Evolutionary conservation across 306 rosid species (phyloP).

Genomic region (Hylodesmum podocarpum): DNA sequence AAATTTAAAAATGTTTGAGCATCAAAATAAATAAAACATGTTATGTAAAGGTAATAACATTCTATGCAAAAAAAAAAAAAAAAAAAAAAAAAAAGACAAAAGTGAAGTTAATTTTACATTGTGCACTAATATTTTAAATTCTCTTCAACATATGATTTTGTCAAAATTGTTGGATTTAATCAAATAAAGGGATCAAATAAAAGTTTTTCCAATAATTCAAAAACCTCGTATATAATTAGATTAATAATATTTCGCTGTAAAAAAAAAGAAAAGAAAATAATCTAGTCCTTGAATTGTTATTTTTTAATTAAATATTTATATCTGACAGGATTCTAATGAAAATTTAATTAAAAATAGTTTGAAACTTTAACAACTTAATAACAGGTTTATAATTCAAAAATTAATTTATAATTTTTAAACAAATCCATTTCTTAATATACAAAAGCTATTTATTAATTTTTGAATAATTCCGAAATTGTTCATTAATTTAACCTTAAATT

Average conservation of each 20-base stretch:
- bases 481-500: not conserved
- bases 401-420: not conserved
- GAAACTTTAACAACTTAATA: not conserved
- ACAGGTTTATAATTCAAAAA: not conserved
- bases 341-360: not conserved
- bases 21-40: too few species aligned
- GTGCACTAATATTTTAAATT: too few species aligned
- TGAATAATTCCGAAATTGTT: not conserved
- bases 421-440: too few species aligned
- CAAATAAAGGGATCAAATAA: not conserved
- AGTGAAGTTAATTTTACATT: not conserved
- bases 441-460: too few species aligned
- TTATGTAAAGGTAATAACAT: too few species aligned
- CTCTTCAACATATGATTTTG: not conserved
- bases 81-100: too few species aligned
- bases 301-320: not conserved
- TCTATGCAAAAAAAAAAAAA: too few species aligned
- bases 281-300: not conserved
- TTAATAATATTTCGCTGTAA: too few species aligned
- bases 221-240: not conserved
- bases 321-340: not conserved
- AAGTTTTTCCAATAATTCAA: not conserved
- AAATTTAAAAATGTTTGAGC: too few species aligned
- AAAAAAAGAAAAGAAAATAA: too few species aligned
- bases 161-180: not conserved